Evolutionary conservation across 2,329 filamentous ascomycete species (phyloP), one percentile per base, ranked within the genome.

Genomic region (Neopestalotiopsis rosae): DNA sequence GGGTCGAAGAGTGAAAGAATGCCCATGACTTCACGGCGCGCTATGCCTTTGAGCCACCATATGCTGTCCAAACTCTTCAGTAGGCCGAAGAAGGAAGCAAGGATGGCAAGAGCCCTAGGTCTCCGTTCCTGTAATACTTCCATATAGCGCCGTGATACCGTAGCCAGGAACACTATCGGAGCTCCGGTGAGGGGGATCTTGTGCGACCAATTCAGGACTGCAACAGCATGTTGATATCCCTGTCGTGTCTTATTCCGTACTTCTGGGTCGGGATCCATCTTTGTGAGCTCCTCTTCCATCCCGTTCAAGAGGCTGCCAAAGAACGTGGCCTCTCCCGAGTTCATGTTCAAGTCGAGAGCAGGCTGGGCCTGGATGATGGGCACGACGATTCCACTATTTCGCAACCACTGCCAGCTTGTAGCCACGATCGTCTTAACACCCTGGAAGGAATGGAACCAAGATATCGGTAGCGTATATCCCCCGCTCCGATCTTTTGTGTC

Each of bases 31-130:
- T 93, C 89, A 67, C 89, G 86, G 17, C 87, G 85, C 7, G 90
- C 87, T 74, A 92, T 90, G 52, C 91, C 90, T 24, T 89, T 85
- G 34, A 93, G 81, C 91, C 91, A 94, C 91, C 91, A 94, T 17
- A 90, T 81, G 17, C 83, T 78, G 70, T 91, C 87, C 71, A 91
- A 82, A 42, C 85, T 85, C 74, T 90, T 90, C 61, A 92, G 81
- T 49, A 91, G 80, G 34, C 89, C 90, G 73, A 91, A 91, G 77
- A 91, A 92, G 76, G 88, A 90, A 6, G 89, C 90, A 1, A 92
- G 83, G 45, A 91, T 89, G 40, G 87, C 86, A 34, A 92, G 82
- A 1, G 90, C 89, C 13, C 90, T 87, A 1, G 90, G 90, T 13
- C 87, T 84, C 68, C 87, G 85, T 67, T 84, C 82, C 70, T 87